These are phyloP conservation scores for Calonectria crousiana DNA, from an alignment of 2,329 filamentous ascomycete species.

Conservation along the genomic window DNA sequence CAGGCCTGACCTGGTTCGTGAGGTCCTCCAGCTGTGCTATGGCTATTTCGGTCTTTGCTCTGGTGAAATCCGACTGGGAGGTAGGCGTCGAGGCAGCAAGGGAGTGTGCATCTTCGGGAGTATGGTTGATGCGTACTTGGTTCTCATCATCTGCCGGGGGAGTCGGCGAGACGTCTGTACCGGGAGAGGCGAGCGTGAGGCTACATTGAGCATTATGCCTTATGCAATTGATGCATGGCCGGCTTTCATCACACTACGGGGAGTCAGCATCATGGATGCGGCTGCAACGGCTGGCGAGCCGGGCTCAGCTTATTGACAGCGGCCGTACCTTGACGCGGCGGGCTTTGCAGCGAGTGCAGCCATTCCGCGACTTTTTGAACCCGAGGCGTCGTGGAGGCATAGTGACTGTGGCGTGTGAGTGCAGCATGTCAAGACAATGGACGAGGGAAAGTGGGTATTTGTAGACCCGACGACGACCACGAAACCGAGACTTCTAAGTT, in stretches of 20 bases:
- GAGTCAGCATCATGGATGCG: neutral
- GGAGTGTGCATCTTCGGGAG: neutral
- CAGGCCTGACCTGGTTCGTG: neutral
- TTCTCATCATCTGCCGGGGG: neutral
- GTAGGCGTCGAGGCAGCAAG: neutral
- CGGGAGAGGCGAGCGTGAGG: neutral
- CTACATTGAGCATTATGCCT: neutral
- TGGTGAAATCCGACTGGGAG: neutral
- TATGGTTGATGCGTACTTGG: neutral
- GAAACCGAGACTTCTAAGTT: neutral
- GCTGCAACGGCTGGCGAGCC: neutral
- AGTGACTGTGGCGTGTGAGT: neutral
- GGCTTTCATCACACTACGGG: neutral
- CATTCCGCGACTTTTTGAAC: neutral
- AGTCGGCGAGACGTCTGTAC: neutral
- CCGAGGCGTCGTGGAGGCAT: neutral
- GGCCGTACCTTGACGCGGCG: neutral
- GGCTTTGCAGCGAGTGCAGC: neutral
- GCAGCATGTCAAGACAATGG: neutral
- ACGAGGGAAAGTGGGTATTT: neutral
- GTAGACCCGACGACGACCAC: neutral
- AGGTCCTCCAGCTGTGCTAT: neutral
- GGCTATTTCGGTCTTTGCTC: neutral
- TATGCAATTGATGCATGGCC: neutral
- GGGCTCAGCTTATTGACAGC: neutral